Conservation (phyloP, 148 eudicot species). For the Camellia japonica region DNA sequence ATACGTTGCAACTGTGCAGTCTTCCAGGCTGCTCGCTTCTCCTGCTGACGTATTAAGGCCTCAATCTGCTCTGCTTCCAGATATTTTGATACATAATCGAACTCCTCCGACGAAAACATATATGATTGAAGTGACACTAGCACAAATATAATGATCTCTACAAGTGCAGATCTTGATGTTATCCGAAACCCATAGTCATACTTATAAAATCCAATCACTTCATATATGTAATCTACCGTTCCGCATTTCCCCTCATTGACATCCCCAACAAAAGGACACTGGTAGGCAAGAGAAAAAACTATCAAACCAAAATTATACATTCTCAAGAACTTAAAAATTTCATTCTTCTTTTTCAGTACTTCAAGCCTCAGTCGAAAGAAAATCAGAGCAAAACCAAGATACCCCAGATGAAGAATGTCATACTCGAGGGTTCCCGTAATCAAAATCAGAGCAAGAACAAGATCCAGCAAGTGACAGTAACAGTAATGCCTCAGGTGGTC, state of each 20-base stretch:
- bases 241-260: conserved; percentile 78
- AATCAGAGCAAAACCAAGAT: conserved; percentile 89
- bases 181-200: conserved; percentile 93
- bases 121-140: conserved; percentile 87
- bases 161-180: conserved; percentile 93
- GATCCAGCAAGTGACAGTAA: conserved; percentile 93
- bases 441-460: conserved; percentile 80
- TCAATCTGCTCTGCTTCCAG: conserved; percentile 98
- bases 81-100: conserved; percentile 84
- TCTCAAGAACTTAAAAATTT: conserved; percentile 80
- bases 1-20: conserved; percentile 76
- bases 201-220: conserved; percentile 86
- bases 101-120: conserved; percentile 89
- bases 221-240: conserved; percentile 75
- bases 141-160: conserved; percentile 83
- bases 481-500: conserved; percentile 93
- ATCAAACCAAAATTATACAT: conserved; percentile 86
- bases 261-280: conserved; percentile 84
- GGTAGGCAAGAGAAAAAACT: conserved; percentile 91
- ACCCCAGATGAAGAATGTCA: conserved; percentile 91
- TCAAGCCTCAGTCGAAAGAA: conserved; percentile 83
- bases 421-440: conserved; percentile 94
- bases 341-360: conserved; percentile 82
- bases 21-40: conserved; percentile 95
- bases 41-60: conserved; percentile 88